Evolutionary conservation across 2,329 filamentous ascomycete genomes (phyloP), one percentile per base, ranked within the genome.

Genomic region (Phialemoniopsis sp.): DNA sequence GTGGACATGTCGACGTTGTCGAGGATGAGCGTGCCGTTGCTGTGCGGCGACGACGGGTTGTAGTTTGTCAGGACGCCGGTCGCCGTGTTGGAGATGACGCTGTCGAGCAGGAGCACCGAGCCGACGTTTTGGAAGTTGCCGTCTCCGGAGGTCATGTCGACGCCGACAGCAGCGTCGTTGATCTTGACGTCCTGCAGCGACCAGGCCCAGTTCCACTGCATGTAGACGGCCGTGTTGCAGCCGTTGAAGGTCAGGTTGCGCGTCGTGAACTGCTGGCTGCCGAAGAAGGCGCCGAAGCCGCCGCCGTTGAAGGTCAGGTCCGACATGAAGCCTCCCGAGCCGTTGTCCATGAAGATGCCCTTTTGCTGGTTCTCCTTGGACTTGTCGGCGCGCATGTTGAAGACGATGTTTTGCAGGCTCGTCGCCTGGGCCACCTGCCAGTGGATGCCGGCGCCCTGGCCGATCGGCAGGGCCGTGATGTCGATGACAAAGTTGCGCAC

Each of bases 121-220:
- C 93, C 93, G 38, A 95, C 89, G 10, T 80, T 85, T 66, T 93
- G 86, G 50, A 55, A 50, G n/a, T 72, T 66, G 26, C 68, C 59
- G 18, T 71, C 77, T 36, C 79, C 76, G 49, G 76, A 78, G 38
- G 83, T 78, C 80, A 95, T 88, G 63, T 94, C 85, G 46, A 94
- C 68, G 40, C 87, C 89, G 30, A 90, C 64, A n/a, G 70, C 66
- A 57, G 84, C 87, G 57, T 84, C 80, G 59, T 88, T 81, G 63
- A 94, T 87, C 34, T 67, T 74, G 29, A 94, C 51, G 29, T 78
- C 85, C 58, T 91, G 88, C 64, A 93, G 79, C 33, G 83, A 80
- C 84, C 86, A 94, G 14, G 81, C 71, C 89, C 89, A 95, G 67
- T 91, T 87, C 89, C 89, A 95, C 70, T 89, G 89, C 81, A 93